phyloP scores from a whole-genome alignment of 192 early-diverging fungal genomes.

The Jimgerdemannia lactiflua region DNA sequence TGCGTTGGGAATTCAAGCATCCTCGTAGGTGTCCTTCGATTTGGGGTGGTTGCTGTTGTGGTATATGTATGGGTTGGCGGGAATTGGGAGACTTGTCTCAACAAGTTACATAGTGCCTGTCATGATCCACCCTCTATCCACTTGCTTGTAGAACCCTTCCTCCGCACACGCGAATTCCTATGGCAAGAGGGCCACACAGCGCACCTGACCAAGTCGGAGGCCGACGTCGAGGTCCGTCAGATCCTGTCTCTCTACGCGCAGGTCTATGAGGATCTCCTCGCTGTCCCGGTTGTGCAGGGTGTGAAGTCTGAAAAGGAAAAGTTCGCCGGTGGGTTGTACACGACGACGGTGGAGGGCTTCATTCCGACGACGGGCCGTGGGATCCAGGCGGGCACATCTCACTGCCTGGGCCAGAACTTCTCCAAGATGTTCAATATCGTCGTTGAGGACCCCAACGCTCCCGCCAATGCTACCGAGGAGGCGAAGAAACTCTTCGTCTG shows the following conservation, averaged over 20 bases:
- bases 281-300: conserved; percentile 95
- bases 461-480: conserved; percentile 46
- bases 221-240: conserved; percentile 81
- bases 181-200: conserved; percentile 99
- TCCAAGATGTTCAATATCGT: conserved; percentile 98
- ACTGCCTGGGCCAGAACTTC: conserved; percentile 99
- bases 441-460: conserved; percentile 80
- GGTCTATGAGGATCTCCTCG: conserved; percentile 96
- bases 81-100: neutral
- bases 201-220: conserved; percentile 85
- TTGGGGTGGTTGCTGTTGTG: too few species aligned
- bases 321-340: conserved; percentile 97
- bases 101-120: neutral
- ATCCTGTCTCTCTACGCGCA: conserved; percentile 95
- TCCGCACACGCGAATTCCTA: conserved; percentile 98
- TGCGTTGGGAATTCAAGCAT: conserved; percentile 99
- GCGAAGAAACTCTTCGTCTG: conserved; percentile 80
- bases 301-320: conserved; percentile 99
- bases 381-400: conserved; percentile 98
- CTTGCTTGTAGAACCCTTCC: conserved; percentile 76
- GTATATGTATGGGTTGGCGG: too few species aligned
- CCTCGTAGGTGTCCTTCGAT: conserved; percentile 59
- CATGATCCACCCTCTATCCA: neutral
- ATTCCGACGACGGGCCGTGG: conserved; percentile 96
- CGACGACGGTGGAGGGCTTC: conserved; percentile 97